A percentile compares a stretch with the other conserved stretches of the same genome.
These are phyloP conservation scores for Penicillium sp. DNA, from an alignment of 2,329 filamentous ascomycete genomes.

Conservation along the genomic window DNA sequence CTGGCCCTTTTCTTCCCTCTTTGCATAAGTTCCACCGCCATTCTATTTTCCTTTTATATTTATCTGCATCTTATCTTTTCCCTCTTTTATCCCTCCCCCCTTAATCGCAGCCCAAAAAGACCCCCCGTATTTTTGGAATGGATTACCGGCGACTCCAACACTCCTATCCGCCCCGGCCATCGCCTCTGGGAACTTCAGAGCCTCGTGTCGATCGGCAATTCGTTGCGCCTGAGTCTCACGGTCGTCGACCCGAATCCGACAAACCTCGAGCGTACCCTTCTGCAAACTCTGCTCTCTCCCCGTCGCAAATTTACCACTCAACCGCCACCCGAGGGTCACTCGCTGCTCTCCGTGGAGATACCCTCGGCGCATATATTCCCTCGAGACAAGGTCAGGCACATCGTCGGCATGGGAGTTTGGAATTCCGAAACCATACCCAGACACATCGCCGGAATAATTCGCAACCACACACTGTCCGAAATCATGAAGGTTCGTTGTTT, in stretches of 20 bases:
- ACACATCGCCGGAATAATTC: constrained; percentile 25
- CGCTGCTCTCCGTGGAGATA: constrained; percentile 17
- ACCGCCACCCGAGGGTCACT: constrained; percentile 16
- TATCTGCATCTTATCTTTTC: not conserved
- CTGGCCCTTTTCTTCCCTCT: constrained; percentile 6
- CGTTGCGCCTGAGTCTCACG: constrained; percentile 22
- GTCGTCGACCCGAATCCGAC: constrained; percentile 20
- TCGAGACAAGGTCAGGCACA: constrained; percentile 16
- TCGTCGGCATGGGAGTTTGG: constrained; percentile 22
- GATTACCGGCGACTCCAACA: constrained; percentile 30
- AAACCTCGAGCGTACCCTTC: constrained; percentile 19
- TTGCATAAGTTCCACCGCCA: constrained; percentile 17
- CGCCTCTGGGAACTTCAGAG: constrained; percentile 32
- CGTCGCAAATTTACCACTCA: constrained; percentile 11
- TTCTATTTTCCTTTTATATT: constrained; percentile 3
- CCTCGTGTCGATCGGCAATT: constrained; percentile 29
- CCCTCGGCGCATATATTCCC: constrained; percentile 19
- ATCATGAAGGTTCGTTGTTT: constrained; percentile 19
- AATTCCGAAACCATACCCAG: constrained; percentile 14
- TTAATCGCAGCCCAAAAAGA: constrained; percentile 1
- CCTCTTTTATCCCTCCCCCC: not conserved
- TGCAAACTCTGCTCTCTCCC: constrained; percentile 3
- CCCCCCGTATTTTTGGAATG: constrained; percentile 15
- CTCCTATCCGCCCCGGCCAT: constrained; percentile 35
- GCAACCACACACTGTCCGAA: constrained; percentile 16